These are phyloP conservation scores for Phialocephala sp. DNA, from an alignment of 2,329 filamentous ascomycete genomes.

Conservation along the genomic window DNA sequence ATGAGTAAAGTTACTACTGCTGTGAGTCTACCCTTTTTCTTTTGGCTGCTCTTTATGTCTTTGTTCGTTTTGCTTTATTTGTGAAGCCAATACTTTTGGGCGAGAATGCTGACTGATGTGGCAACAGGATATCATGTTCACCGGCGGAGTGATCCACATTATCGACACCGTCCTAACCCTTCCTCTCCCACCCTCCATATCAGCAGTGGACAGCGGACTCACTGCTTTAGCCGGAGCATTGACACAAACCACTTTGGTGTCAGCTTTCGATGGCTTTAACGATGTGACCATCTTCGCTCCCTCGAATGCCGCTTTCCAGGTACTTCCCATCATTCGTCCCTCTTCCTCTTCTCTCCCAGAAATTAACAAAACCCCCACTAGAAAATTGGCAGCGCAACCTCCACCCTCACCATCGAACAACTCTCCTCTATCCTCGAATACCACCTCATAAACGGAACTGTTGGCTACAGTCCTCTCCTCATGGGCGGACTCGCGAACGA, in stretches of 20 bases:
- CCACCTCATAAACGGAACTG: constrained; percentile 42
- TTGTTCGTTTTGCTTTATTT: no score
- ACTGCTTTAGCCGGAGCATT: constrained; percentile 44
- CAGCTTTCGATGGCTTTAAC: constrained; percentile 45
- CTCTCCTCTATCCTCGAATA: constrained; percentile 41
- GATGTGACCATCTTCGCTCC: constrained; percentile 57
- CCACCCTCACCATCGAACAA: constrained; percentile 32
- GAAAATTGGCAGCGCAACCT: constrained; percentile 14
- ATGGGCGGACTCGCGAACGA: constrained; percentile 28
- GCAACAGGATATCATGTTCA: constrained; percentile 54
- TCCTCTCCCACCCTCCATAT: constrained; percentile 45
- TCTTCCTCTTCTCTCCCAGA: no score
- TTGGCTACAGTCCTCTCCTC: constrained; percentile 39
- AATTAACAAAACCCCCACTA: no score
- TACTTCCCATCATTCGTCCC: background rate
- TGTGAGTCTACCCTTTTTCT: constrained; percentile 23
- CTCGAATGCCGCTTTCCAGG: constrained; percentile 42
- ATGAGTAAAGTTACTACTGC: constrained; percentile 35
- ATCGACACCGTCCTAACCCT: constrained; percentile 56
- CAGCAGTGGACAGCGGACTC: constrained; percentile 44
- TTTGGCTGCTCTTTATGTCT: background rate
- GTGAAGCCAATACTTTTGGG: no score
- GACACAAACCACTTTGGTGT: constrained; percentile 40
- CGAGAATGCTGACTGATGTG: background rate
- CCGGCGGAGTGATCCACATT: constrained; percentile 56